phyloP scores from a whole-genome alignment of 352 stramenopile species.

The Elongisporangium senticosum region DNA sequence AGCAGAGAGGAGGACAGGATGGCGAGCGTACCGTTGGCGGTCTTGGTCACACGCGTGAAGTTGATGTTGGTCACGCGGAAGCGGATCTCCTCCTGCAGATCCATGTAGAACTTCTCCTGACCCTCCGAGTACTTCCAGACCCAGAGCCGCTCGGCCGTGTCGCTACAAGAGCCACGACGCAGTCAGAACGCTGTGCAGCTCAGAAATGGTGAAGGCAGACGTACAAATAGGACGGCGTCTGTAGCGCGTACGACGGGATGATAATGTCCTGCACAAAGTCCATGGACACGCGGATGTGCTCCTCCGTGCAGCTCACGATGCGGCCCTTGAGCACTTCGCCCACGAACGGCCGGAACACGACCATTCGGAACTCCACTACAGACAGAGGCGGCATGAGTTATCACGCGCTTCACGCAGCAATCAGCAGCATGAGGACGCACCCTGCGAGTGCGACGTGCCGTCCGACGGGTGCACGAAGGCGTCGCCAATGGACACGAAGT shows the following conservation, averaged over 20 bases:
- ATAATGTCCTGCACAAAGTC: constrained; percentile 89
- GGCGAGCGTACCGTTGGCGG: constrained; percentile 44
- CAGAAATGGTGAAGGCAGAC: neutral
- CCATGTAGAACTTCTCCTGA: constrained; percentile 88
- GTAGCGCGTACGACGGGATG: constrained; percentile 83
- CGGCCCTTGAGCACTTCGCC: constrained; percentile 86
- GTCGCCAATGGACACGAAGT: constrained; percentile 86
- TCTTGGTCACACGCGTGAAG: constrained; percentile 86
- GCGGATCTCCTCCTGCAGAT: constrained; percentile 82
- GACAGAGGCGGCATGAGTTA: neutral
- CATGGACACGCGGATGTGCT: constrained; percentile 88
- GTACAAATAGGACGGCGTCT: constrained; percentile 86
- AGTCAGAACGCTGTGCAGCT: neutral
- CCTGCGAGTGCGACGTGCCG: constrained; percentile 81
- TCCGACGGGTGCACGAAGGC: constrained; percentile 82
- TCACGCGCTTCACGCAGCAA: neutral
- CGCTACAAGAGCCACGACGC: constrained; percentile 21
- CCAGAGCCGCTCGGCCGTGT: constrained; percentile 73
- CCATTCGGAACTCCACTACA: constrained; percentile 84
- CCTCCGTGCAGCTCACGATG: constrained; percentile 86
- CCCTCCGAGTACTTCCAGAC: constrained; percentile 85
- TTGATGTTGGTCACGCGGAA: constrained; percentile 87
- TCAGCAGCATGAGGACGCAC: constrained; percentile 11
- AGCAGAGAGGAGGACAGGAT: neutral
- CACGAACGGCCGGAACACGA: constrained; percentile 85